phyloP scores from a whole-genome alignment of 208 protist genomes.

The Angomonas desouzai region DNA sequence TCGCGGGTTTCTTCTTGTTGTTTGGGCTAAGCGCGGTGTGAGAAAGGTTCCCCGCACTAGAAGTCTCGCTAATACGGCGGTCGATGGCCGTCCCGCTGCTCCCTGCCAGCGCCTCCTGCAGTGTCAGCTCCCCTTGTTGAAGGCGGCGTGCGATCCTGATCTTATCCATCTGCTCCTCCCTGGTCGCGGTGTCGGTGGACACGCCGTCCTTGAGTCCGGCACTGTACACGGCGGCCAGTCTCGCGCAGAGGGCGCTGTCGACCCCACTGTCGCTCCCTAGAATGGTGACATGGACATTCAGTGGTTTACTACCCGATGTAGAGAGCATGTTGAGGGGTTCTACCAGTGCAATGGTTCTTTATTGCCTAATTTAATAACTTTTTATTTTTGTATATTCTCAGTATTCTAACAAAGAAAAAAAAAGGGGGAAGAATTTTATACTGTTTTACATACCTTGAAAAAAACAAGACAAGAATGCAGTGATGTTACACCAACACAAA shows the following conservation, averaged over 20 bases:
- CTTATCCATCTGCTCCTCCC: not conserved
- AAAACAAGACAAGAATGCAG: no score
- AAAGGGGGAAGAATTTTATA: no score
- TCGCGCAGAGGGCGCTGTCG: not conserved
- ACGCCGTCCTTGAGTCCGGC: not conserved
- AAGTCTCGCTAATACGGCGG: not conserved
- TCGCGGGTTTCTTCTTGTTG: not conserved
- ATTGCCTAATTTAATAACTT: not conserved
- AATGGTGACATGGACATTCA: slow-evolving; percentile 3
- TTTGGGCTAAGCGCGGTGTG: not conserved
- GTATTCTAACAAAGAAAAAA: no score
- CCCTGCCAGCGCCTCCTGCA: not conserved
- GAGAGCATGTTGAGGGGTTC: no score
- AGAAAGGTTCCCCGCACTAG: not conserved
- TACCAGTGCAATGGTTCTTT: not conserved
- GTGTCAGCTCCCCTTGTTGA: not conserved
- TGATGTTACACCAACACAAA: no score
- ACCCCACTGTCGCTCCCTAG: slow-evolving; percentile 2
- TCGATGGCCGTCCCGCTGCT: not conserved
- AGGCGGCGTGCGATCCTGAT: not conserved
- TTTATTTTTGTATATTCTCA: slow-evolving; percentile 12
- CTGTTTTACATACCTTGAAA: no score
- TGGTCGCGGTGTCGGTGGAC: not conserved
- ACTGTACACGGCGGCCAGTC: not conserved
- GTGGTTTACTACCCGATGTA: not conserved